Evolutionary conservation across 129 eudicot genomes (phyloP).

Genomic region (Pulicaria dysenterica): DNA sequence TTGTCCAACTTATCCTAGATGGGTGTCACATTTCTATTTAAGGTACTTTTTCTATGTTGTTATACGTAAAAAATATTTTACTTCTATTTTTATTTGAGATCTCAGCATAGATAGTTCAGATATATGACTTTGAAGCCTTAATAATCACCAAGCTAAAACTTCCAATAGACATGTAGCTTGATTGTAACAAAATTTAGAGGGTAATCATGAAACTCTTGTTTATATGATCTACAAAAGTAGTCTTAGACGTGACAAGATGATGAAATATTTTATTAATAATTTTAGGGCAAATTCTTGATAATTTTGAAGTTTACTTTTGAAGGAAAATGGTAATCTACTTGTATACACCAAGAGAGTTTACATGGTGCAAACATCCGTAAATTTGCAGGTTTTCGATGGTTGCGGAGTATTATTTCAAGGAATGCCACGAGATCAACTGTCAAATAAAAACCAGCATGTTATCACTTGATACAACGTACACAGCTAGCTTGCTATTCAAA

Average conservation of each 20-base stretch:
- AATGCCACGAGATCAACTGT: neutral
- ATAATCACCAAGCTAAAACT: no score
- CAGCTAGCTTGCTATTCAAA: slow-evolving; percentile 18
- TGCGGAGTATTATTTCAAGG: neutral
- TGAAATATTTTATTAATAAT: neutral
- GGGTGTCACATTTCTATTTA: neutral
- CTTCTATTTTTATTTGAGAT: no score
- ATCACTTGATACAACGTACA: slow-evolving; percentile 12
- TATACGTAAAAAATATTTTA: no score
- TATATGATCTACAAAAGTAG: no score
- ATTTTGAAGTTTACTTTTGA: no score
- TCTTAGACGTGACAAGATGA: no score
- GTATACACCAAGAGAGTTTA: neutral
- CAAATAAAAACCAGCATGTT: slow-evolving; percentile 2
- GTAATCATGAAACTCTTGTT: no score
- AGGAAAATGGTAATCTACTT: neutral
- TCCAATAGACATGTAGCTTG: no score
- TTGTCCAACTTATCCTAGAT: neutral
- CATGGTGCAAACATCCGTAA: neutral
- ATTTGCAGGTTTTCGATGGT: slow-evolving; percentile 4
- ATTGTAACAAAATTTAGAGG: no score
- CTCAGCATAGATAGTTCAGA: no score
- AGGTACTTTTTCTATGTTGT: neutral
- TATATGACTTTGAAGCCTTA: no score
- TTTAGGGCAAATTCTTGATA: no score